Evolutionary conservation across 345 rosid genomes (phyloP).

Genomic region (Moringa oleifera): DNA sequence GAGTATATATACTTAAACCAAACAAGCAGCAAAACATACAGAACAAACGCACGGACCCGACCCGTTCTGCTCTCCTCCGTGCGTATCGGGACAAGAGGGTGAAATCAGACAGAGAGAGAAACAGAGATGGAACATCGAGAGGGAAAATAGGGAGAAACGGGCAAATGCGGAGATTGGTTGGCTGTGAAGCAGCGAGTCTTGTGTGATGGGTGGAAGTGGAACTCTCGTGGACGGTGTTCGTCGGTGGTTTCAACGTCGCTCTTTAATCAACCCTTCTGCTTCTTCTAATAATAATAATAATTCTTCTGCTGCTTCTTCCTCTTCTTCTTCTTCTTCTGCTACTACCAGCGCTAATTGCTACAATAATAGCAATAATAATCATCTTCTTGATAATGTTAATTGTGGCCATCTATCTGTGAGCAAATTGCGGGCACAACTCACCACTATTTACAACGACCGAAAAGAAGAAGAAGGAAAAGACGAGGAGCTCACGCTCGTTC

Average conservation of each 20-base stretch:
- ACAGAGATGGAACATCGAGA: background rate
- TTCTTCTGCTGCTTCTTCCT: conserved; percentile 14
- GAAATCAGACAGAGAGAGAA: conserved; percentile 14
- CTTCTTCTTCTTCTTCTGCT: conserved; percentile 2
- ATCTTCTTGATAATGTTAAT: background rate
- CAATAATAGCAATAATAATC: background rate
- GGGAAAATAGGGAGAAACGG: conserved; percentile 17
- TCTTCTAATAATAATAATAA: conserved; percentile 18
- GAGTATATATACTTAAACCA: no score
- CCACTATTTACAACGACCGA: conserved; percentile 17
- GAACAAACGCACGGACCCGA: no score
- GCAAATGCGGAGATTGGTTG: conserved; percentile 30
- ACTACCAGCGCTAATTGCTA: background rate
- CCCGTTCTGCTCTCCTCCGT: conserved; percentile 8
- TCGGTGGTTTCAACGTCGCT: conserved; percentile 84
- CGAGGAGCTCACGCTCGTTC: conserved; percentile 18
- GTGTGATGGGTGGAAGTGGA: conserved; percentile 61
- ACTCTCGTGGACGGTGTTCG: conserved; percentile 78
- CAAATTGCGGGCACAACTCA: conserved; percentile 29
- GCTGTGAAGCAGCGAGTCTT: conserved; percentile 19
- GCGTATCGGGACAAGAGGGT: conserved; percentile 2
- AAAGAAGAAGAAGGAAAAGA: conserved; percentile 23
- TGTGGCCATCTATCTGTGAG: conserved; percentile 24
- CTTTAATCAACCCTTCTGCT: conserved; percentile 23
- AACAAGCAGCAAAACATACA: no score